A percentile compares a stretch with the other conserved stretches of the same genome.
Evolutionary conservation across 148 eudicot species (phyloP).

Genomic region (Polygonum maritimum): DNA sequence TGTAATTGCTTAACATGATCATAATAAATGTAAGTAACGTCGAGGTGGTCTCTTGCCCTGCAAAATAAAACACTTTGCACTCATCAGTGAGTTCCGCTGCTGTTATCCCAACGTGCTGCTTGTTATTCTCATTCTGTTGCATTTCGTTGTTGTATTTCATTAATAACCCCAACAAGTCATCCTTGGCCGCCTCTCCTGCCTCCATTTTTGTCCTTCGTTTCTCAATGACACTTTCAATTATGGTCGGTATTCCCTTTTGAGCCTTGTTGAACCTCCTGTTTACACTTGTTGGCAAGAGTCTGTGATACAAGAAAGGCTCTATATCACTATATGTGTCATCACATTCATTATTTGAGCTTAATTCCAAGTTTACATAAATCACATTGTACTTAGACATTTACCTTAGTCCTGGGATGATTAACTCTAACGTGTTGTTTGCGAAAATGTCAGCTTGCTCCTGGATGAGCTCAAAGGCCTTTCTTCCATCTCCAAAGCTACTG

Average conservation of each 20-base stretch:
- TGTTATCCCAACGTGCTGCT: background rate
- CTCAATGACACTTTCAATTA: background rate
- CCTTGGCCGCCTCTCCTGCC: slow-evolving; percentile 1
- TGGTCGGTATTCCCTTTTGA: slow-evolving; percentile 4
- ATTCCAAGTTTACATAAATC: too few relatives aligned
- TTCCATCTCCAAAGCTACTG: slow-evolving; percentile 32
- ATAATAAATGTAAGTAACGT: background rate
- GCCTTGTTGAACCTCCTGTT: slow-evolving; percentile 17
- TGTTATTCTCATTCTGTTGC: slow-evolving; percentile 7
- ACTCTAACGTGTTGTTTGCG: background rate
- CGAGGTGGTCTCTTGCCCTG: slow-evolving; percentile 1
- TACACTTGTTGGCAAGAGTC: slow-evolving; percentile 20
- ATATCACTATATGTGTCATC: background rate
- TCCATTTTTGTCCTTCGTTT: background rate
- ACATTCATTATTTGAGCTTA: background rate
- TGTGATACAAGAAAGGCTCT: background rate
- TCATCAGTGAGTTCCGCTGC: slow-evolving; percentile 4
- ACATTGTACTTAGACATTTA: too few relatives aligned
- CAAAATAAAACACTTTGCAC: slow-evolving; percentile 9
- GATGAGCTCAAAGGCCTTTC: slow-evolving; percentile 28
- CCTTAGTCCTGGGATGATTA: slow-evolving; percentile 30
- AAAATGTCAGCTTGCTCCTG: slow-evolving; percentile 17
- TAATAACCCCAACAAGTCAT: slow-evolving; percentile 25
- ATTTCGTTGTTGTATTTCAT: slow-evolving; percentile 13
- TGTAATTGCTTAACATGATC: slow-evolving; percentile 11